phyloP scores from a whole-genome alignment of 2,329 filamentous ascomycete species.

The Nannizziopsis barbatae region DNA sequence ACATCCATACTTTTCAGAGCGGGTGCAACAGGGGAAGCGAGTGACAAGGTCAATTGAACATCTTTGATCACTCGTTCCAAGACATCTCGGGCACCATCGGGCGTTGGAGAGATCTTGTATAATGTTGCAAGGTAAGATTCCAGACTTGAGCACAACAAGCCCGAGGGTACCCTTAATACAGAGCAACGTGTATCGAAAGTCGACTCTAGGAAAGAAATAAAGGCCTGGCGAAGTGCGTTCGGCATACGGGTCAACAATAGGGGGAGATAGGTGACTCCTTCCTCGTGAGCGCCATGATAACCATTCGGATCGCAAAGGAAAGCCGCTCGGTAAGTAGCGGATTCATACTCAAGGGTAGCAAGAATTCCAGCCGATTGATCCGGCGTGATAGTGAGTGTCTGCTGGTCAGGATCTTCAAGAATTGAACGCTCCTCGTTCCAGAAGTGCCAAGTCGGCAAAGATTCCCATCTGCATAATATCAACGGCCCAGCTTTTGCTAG shows the following conservation, averaged over 20 bases:
- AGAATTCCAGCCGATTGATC: constrained; percentile 36
- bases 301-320: constrained; percentile 31
- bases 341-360: constrained; percentile 41
- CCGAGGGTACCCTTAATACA: constrained; percentile 34
- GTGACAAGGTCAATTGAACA: constrained; percentile 31
- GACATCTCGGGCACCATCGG: constrained; percentile 2
- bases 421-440: constrained; percentile 20
- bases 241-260: constrained; percentile 43
- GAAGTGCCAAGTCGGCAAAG: constrained; percentile 25
- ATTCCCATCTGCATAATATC: constrained; percentile 38
- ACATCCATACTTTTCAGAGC: constrained; percentile 27
- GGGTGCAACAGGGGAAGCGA: constrained; percentile 27
- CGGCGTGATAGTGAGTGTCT: constrained; percentile 17
- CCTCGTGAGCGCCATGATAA: constrained; percentile 9
- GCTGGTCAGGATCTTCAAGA: constrained; percentile 18
- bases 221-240: constrained; percentile 37
- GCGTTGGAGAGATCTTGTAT: not conserved
- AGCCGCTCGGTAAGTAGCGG: constrained; percentile 40
- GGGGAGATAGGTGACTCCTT: constrained; percentile 39
- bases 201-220: constrained; percentile 40
- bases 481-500: constrained; percentile 39
- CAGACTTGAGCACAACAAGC: constrained; percentile 36
- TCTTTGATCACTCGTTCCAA: constrained; percentile 29
- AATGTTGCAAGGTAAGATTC: constrained; percentile 29
- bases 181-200: constrained; percentile 43